Conservation (phyloP, 2,329 filamentous ascomycete species). For the Chaetomium olivaceum region DNA sequence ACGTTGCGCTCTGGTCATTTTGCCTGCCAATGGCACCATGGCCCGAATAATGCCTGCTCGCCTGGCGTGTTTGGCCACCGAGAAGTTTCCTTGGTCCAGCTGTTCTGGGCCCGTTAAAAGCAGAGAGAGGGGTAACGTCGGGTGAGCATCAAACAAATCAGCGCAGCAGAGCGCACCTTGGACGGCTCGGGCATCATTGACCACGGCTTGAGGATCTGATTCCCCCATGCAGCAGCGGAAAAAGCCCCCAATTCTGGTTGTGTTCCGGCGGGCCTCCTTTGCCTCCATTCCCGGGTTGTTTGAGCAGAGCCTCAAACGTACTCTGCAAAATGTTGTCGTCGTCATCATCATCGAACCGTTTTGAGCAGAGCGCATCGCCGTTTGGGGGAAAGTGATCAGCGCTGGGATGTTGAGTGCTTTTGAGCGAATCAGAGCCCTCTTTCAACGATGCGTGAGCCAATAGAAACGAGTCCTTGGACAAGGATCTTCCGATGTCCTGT, state of each 20-base stretch:
- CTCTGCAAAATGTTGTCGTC: constrained; percentile 10
- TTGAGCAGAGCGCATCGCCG: constrained; percentile 21
- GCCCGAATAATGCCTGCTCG: background rate
- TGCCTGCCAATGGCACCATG: constrained; percentile 12
- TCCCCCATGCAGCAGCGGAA: background rate
- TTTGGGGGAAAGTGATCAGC: constrained; percentile 29
- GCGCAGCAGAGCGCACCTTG: constrained; percentile 20
- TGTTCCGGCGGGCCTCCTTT: background rate
- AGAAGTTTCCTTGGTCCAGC: background rate
- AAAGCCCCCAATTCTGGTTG: background rate
- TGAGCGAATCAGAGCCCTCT: constrained; percentile 25
- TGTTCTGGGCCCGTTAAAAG: constrained; percentile 24
- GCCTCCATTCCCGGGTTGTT: background rate
- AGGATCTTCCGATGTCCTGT: background rate
- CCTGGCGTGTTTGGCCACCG: background rate
- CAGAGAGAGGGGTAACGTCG: constrained; percentile 26
- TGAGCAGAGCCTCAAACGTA: background rate
- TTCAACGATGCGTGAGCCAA: constrained; percentile 23
- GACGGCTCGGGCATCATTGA: background rate
- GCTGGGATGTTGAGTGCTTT: constrained; percentile 20
- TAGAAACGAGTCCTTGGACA: constrained; percentile 21
- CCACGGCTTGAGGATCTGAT: background rate
- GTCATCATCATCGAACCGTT: constrained; percentile 15
- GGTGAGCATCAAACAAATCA: constrained; percentile 29
- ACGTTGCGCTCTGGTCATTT: constrained; percentile 4